phyloP scores from a whole-genome alignment of 345 rosid species.

The Eucalyptus melliodora region DNA sequence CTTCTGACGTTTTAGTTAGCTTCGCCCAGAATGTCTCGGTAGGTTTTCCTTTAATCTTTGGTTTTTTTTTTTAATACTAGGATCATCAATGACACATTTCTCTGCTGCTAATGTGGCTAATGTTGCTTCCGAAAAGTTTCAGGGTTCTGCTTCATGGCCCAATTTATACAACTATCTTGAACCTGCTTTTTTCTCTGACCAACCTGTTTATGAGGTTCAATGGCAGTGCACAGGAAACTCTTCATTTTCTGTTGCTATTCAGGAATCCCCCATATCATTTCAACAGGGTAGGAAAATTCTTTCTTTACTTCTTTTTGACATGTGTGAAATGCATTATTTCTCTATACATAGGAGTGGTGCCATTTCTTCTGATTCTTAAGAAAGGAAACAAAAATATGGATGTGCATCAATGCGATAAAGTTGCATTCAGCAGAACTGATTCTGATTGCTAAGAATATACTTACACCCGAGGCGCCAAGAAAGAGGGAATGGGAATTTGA shows the following conservation, averaged over 20 bases:
- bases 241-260: constrained; percentile 9
- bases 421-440: neutral
- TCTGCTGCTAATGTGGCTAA: neutral
- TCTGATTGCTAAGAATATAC: neutral
- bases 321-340: neutral
- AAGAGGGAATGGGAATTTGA: neutral
- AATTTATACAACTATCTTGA: constrained; percentile 30
- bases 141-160: constrained; percentile 54
- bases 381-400: neutral
- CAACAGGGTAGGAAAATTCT: constrained; percentile 23
- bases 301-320: neutral
- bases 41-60: constrained; percentile 3
- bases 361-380: neutral
- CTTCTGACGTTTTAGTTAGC: constrained; percentile 17
- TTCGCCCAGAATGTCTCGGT: constrained; percentile 44
- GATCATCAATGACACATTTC: neutral
- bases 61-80: neutral
- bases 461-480: neutral
- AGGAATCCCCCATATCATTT: neutral
- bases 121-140: constrained; percentile 8
- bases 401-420: neutral
- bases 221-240: constrained; percentile 33
- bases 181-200: constrained; percentile 33
- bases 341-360: neutral
- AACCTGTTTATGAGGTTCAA: constrained; percentile 50